A percentile compares a stretch with the other conserved stretches of the same genome.
Evolutionary conservation across 2,329 filamentous ascomycete genomes (phyloP).

Genomic region (Huntiella decipiens): DNA sequence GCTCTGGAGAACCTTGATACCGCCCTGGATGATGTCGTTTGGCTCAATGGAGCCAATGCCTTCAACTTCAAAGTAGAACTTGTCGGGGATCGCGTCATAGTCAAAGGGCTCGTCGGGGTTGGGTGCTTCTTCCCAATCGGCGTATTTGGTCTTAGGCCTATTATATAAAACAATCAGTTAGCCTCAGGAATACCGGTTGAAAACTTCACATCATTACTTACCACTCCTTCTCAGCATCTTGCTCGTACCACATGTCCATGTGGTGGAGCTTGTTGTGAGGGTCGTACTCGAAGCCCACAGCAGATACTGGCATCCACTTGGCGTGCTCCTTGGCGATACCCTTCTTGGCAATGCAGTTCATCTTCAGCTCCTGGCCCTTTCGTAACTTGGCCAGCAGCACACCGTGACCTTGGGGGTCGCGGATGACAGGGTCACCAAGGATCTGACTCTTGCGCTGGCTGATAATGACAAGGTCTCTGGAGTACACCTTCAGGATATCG

Average conservation of each 20-base stretch:
- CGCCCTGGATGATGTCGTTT: conserved; percentile 72
- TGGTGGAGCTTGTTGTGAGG: conserved; percentile 91
- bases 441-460: conserved; percentile 51
- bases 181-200: neutral
- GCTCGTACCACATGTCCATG: conserved; percentile 86
- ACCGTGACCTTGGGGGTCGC: conserved; percentile 63
- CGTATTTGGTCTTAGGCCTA: conserved; percentile 68
- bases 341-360: conserved; percentile 91
- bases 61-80: conserved; percentile 91
- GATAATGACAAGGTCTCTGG: conserved; percentile 63
- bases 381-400: conserved; percentile 79
- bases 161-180: conserved; percentile 13
- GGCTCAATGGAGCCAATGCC: conserved; percentile 74
- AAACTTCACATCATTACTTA: conserved; percentile 24
- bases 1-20: conserved; percentile 72
- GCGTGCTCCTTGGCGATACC: conserved; percentile 97
- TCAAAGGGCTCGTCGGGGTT: conserved; percentile 76
- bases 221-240: conserved; percentile 66
- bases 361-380: conserved; percentile 71
- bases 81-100: conserved; percentile 65
- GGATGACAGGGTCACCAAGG: conserved; percentile 67
- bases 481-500: conserved; percentile 85
- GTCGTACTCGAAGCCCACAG: conserved; percentile 94
- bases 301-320: conserved; percentile 87
- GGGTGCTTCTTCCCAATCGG: conserved; percentile 58